These are phyloP conservation scores for Vigna unguiculata DNA, from an alignment of 306 rosid genomes.

Conservation along the genomic window DNA sequence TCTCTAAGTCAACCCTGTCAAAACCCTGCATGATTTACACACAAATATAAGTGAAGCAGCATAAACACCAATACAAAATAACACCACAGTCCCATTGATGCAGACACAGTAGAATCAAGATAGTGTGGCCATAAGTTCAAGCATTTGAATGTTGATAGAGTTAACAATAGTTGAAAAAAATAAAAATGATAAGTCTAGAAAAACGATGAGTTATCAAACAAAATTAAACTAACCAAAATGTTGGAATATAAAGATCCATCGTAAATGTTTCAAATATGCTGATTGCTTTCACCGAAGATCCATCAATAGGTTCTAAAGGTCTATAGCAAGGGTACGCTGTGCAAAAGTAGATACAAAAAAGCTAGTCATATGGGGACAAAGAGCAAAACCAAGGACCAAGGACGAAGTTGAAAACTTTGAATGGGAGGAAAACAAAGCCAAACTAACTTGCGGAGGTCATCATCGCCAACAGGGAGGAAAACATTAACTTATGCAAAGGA, in stretches of 20 bases:
- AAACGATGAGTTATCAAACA: background rate
- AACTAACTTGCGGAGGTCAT: no score
- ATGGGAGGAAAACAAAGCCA: no score
- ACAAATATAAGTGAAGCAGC: slow-evolving; percentile 32
- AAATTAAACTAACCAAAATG: slow-evolving; percentile 13
- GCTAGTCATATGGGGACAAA: slow-evolving; percentile 49
- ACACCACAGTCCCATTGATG: background rate
- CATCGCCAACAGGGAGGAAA: no score
- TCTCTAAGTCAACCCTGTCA: slow-evolving; percentile 81
- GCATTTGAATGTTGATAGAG: slow-evolving; percentile 17
- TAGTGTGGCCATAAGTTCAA: background rate
- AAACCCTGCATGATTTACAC: slow-evolving; percentile 61
- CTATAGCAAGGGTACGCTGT: slow-evolving; percentile 86
- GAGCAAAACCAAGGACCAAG: no score
- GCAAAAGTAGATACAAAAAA: slow-evolving; percentile 49
- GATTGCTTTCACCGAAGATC: slow-evolving; percentile 81
- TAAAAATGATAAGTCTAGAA: background rate
- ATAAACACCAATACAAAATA: background rate
- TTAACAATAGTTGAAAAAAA: slow-evolving; percentile 4
- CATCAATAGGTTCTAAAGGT: slow-evolving; percentile 81
- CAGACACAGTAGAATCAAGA: background rate
- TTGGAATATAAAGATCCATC: slow-evolving; percentile 44
- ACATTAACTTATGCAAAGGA: no score
- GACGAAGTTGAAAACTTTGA: no score
- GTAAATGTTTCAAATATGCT: slow-evolving; percentile 68